Conservation (phyloP, 2,329 filamentous ascomycete genomes). For the Ceratocystis albifundus region DNA sequence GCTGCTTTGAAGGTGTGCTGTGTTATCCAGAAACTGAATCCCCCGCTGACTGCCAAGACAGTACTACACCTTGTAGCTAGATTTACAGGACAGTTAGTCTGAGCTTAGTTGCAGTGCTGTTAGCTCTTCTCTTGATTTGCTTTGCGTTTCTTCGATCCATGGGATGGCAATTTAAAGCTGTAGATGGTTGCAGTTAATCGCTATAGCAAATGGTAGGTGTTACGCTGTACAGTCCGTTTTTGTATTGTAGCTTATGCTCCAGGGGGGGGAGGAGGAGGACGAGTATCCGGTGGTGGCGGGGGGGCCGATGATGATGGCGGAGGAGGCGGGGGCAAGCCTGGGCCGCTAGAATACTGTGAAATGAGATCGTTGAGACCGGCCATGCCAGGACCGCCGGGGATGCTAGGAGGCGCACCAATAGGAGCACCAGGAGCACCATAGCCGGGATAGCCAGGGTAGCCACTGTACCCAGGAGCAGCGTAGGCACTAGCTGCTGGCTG, state of each 20-base stretch:
- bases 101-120: background rate
- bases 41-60: background rate
- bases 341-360: constrained; percentile 49
- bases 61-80: background rate
- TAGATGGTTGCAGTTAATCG: constrained; percentile 5
- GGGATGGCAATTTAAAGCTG: background rate
- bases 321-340: constrained; percentile 44
- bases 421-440: constrained; percentile 44
- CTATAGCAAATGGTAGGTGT: background rate
- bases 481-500: constrained; percentile 32
- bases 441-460: constrained; percentile 38
- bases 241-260: constrained; percentile 33
- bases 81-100: constrained; percentile 4
- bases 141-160: background rate
- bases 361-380: constrained; percentile 51
- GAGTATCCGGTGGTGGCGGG: constrained; percentile 45
- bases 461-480: constrained; percentile 45
- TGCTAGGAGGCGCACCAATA: constrained; percentile 43
- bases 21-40: background rate
- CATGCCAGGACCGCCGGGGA: constrained; percentile 32
- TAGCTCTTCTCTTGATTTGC: background rate
- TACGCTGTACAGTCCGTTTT: background rate
- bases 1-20: background rate
- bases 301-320: constrained; percentile 46
- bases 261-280: constrained; percentile 52